Percentiles rank a stretch among this genome's conserved stretches.
phyloP scores from a whole-genome alignment of 1,284 basidiomycete genomes.

The Laetiporus sulphureus region DNA sequence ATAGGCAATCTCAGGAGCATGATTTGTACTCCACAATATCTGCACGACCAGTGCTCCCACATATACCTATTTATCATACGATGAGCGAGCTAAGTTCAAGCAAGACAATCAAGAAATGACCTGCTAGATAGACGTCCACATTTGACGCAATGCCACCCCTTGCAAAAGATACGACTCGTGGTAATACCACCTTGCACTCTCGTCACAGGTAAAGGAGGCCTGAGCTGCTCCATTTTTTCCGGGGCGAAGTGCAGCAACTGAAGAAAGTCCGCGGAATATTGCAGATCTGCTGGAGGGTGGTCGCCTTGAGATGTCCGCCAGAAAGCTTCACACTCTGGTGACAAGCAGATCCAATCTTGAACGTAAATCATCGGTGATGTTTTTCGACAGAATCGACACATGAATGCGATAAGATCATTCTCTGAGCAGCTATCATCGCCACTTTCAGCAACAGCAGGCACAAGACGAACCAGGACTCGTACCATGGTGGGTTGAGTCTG shows the following conservation, averaged over 20 bases:
- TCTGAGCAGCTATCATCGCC: too few species aligned
- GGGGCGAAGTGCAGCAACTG: conserved; percentile 21
- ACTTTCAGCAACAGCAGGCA: too few species aligned
- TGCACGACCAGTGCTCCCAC: conserved; percentile 71
- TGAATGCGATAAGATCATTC: too few species aligned
- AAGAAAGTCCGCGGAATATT: conserved; percentile 45
- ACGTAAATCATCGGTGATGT: conserved; percentile 47
- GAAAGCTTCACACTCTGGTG: conserved; percentile 46
- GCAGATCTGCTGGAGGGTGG: conserved; percentile 28
- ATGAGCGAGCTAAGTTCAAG: too few species aligned
- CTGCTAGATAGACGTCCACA: conserved; percentile 71
- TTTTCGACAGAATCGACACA: conserved; percentile 13
- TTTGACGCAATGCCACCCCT: conserved; percentile 58
- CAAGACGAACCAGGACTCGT: too few species aligned
- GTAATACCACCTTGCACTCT: conserved; percentile 29
- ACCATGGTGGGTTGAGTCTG: too few species aligned
- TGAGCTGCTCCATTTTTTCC: conserved; percentile 21
- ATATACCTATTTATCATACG: too few species aligned
- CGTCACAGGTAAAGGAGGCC: conserved; percentile 27
- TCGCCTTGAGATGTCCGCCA: conserved; percentile 34
- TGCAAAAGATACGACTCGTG: conserved; percentile 49
- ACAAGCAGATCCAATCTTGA: conserved; percentile 56
- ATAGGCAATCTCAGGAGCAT: neutral
- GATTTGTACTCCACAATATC: conserved; percentile 38
- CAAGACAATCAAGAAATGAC: too few species aligned